Evolutionary conservation across 768 basidiomycete genomes (phyloP).

Genomic region (Butyriboletus loyo): DNA sequence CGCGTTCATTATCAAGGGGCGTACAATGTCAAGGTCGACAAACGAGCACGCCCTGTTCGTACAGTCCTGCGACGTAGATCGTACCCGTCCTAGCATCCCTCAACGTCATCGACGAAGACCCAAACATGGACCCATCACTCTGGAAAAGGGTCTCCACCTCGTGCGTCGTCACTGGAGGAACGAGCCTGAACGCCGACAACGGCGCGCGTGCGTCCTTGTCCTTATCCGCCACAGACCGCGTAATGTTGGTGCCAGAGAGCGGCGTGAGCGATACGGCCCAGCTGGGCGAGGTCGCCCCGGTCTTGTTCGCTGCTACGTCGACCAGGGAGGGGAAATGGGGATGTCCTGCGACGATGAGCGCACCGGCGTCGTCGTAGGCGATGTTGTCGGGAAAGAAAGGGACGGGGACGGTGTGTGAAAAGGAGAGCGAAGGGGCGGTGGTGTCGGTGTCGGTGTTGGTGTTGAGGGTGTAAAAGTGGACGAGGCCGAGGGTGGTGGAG

Average conservation of each 20-base stretch:
- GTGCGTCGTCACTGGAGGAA: conserved; percentile 35
- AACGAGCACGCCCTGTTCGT: conserved; percentile 52
- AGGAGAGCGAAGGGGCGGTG: conserved; percentile 38
- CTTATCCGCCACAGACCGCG: not conserved
- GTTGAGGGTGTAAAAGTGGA: conserved; percentile 54
- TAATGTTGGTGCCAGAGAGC: conserved; percentile 1
- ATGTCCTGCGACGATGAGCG: conserved; percentile 62
- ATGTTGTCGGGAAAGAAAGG: conserved; percentile 68
- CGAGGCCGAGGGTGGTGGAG: conserved; percentile 44
- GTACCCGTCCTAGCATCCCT: conserved; percentile 46
- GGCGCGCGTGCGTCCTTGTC: conserved; percentile 29
- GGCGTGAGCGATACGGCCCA: conserved; percentile 53
- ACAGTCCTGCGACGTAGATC: conserved; percentile 58
- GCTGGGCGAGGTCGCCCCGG: conserved; percentile 44
- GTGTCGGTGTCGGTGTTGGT: conserved; percentile 25
- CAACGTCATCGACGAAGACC: conserved; percentile 50
- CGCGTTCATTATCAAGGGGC: not conserved
- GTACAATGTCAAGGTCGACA: conserved; percentile 35
- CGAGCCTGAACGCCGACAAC: conserved; percentile 43
- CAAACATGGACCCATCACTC: conserved; percentile 64
- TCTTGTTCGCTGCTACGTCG: conserved; percentile 43
- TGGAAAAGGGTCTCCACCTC: conserved; percentile 66
- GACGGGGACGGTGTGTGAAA: conserved; percentile 38
- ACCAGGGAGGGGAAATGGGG: conserved; percentile 57
- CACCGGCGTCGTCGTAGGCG: conserved; percentile 44